These are phyloP conservation scores for Starmera stellimalicola DNA, from an alignment of 1,139 yeast species.

Conservation along the genomic window DNA sequence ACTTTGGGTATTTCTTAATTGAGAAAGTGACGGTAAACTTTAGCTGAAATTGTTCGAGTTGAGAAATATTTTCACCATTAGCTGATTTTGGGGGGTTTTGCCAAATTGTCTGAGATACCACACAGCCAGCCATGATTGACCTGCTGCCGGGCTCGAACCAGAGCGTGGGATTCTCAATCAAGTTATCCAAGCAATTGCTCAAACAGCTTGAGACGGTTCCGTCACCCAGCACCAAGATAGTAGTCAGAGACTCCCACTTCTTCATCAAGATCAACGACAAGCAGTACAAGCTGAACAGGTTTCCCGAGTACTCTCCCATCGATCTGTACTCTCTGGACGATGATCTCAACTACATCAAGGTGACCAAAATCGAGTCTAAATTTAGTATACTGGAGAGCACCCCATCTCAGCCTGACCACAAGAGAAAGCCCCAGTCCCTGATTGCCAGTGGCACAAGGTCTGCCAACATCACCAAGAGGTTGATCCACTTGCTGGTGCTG, in stretches of 20 bases:
- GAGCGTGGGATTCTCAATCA: too few relatives aligned
- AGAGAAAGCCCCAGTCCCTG: not conserved
- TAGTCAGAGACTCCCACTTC: conserved; percentile 1
- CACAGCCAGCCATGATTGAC: too few relatives aligned
- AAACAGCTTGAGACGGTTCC: not conserved
- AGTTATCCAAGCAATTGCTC: not conserved
- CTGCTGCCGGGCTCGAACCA: too few relatives aligned
- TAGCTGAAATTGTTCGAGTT: too few relatives aligned
- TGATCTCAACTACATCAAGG: not conserved
- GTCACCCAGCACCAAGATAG: not conserved
- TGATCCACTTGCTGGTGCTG: conserved; percentile 11
- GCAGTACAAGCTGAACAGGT: conserved; percentile 1
- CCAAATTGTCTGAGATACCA: too few relatives aligned
- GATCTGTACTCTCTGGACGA: conserved; percentile 8
- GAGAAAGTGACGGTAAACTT: too few relatives aligned
- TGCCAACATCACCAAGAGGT: conserved; percentile 2
- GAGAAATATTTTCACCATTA: too few relatives aligned
- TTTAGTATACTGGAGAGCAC: not conserved
- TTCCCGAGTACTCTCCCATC: conserved; percentile 1
- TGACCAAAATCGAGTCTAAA: not conserved
- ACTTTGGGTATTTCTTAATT: too few relatives aligned
- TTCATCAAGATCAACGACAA: conserved; percentile 5
- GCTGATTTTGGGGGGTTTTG: too few relatives aligned
- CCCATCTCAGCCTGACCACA: too few relatives aligned
- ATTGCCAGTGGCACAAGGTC: conserved; percentile 1